Evolutionary conservation across 768 basidiomycete species (phyloP), one percentile per base, ranked within the genome.

Genomic region (Suillus decipiens): DNA sequence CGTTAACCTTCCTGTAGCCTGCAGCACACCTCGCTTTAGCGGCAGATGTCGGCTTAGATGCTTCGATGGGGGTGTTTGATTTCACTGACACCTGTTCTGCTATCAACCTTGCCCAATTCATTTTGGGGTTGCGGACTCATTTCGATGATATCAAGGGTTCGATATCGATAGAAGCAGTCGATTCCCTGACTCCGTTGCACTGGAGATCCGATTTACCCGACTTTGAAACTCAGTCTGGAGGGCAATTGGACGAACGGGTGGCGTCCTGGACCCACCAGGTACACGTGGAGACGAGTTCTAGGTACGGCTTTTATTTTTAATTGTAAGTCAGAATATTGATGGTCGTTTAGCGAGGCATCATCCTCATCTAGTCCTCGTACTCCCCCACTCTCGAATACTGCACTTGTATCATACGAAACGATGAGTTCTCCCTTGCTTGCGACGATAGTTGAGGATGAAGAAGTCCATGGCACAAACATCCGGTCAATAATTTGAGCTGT

Each of bases 51-150:
- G 12, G 3, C 15, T 5, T 6, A 56, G 36, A 39, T 37, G 15
- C 55, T 2, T 56, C 37, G 36, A 56, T 56, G 24, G 55, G 55
- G 4, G 55, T 56, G 14, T 39, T 56, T 56, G 37, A 56, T 9
- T 56, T 56, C 37, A 28, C 37, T 28, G 24, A 56, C 15, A 17
- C 55, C 15, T 5, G 1, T 39, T 56, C 55, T 39, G 4, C 55
- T 9, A 56, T 39, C 55, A 37, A 22, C 22, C n/a, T 56, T 6
- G 55, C 36, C 4, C 55, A 56, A 39, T 56, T 56, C 22, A 2
- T 56, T 56, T 56, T 56, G 22, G 24, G 55, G 36, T 39, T 56
- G 55, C 55, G 55, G 22, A 56, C 36, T 37, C 55, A 56, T 39
- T 56, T 28, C 24, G 1, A 39, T 24, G 36, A 56, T 56, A 37